Conservation (phyloP, 306 rosid species). For the Cucumis sativus region DNA sequence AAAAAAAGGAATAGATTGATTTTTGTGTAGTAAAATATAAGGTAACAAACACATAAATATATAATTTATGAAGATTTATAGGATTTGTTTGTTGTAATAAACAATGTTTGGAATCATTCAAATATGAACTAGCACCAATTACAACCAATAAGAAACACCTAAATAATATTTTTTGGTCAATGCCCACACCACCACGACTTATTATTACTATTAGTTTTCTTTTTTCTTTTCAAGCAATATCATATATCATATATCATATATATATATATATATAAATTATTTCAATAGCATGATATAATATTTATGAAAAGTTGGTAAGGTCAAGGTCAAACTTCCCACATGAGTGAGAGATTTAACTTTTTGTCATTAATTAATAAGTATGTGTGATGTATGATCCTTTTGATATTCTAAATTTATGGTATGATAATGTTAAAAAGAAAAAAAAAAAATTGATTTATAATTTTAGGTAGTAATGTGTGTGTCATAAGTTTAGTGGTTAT, state of each 20-base stretch:
- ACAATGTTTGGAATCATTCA: neutral
- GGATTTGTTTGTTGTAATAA: neutral
- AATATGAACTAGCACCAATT: neutral
- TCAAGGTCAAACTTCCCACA: neutral
- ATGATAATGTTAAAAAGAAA: too few relatives aligned
- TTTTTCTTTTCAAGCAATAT: neutral
- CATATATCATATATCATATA: too few relatives aligned
- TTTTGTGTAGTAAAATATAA: too few relatives aligned
- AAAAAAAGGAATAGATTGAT: too few relatives aligned
- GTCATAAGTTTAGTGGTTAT: neutral
- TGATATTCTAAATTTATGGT: neutral
- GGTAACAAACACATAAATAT: too few relatives aligned
- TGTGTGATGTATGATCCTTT: neutral
- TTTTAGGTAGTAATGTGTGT: neutral
- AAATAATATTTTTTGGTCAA: neutral
- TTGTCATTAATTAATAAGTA: neutral
- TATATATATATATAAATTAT: neutral
- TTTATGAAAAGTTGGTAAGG: neutral
- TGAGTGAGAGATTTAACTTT: neutral
- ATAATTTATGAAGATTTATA: neutral
- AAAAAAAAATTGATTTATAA: neutral
- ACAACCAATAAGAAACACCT: neutral
- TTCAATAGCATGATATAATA: neutral
- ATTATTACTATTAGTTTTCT: too few relatives aligned
- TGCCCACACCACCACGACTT: neutral